Evolutionary conservation across 441 rosid species (phyloP).

Genomic region (Populus hybrid): DNA sequence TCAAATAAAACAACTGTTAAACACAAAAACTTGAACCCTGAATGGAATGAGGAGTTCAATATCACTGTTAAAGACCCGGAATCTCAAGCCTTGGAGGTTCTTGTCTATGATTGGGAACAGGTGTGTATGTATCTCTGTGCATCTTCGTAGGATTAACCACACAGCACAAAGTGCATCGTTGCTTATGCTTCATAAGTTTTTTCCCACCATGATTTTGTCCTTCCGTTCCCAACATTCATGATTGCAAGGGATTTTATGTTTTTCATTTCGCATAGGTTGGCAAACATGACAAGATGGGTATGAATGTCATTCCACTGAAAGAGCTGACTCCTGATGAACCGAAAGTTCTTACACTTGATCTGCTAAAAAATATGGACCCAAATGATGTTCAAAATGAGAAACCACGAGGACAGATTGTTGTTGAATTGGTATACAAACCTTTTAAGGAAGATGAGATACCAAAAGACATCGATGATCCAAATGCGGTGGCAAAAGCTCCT

Average conservation of each 20-base stretch:
- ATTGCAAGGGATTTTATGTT: constrained; percentile 5
- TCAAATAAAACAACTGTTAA: constrained; percentile 91
- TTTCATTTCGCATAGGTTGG: constrained; percentile 51
- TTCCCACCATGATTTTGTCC: background rate
- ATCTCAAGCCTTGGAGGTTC: constrained; percentile 63
- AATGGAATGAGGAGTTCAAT: constrained; percentile 89
- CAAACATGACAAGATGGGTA: constrained; percentile 89
- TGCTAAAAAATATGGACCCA: constrained; percentile 65
- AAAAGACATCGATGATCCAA: constrained; percentile 46
- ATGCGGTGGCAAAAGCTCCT: constrained; percentile 65
- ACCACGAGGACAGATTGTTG: constrained; percentile 69
- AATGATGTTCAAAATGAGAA: constrained; percentile 60
- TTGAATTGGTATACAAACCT: constrained; percentile 77
- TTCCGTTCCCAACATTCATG: no score
- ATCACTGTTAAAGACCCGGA: constrained; percentile 76
- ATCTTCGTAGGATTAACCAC: background rate
- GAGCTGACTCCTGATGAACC: constrained; percentile 71
- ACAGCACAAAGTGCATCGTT: no score
- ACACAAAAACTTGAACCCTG: constrained; percentile 90
- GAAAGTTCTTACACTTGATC: constrained; percentile 58
- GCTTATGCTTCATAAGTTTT: background rate
- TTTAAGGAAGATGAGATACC: constrained; percentile 65
- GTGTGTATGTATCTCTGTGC: constrained; percentile 23
- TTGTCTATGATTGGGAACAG: constrained; percentile 96
- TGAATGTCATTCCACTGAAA: constrained; percentile 73